These are phyloP conservation scores for Malbranchea zuffiana DNA, from an alignment of 2,329 filamentous ascomycete genomes.

Conservation along the genomic window DNA sequence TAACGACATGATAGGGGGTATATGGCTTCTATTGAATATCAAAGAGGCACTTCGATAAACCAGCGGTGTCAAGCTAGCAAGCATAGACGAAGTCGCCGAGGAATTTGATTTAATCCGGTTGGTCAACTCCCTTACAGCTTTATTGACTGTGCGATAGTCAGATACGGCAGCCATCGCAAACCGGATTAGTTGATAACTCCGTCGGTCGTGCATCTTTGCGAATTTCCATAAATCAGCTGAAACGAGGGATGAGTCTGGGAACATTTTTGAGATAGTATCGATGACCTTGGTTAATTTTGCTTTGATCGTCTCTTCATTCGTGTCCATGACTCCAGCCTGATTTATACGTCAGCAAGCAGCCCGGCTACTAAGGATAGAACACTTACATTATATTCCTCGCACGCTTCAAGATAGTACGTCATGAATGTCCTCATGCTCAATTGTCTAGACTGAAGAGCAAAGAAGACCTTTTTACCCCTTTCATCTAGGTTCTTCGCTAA, in stretches of 20 bases:
- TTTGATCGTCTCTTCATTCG: conserved; percentile 55
- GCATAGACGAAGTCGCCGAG: conserved; percentile 43
- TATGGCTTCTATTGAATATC: conserved; percentile 88
- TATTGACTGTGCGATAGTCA: conserved; percentile 83
- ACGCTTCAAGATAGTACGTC: conserved; percentile 66
- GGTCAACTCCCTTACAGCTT: conserved; percentile 79
- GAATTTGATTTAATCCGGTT: conserved; percentile 64
- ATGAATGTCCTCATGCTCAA: conserved; percentile 62
- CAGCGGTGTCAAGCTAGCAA: conserved; percentile 72
- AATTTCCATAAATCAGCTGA: conserved; percentile 77
- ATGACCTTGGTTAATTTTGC: conserved; percentile 61
- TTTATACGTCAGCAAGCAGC: not conserved
- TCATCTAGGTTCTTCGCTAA: conserved; percentile 67
- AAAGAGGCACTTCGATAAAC: conserved; percentile 75
- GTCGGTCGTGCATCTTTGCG: conserved; percentile 78
- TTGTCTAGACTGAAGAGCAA: conserved; percentile 71
- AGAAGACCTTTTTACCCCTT: conserved; percentile 75
- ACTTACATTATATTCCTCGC: conserved; percentile 66
- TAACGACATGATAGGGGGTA: conserved; percentile 78
- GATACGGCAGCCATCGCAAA: conserved; percentile 76
- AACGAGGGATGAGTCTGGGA: conserved; percentile 64
- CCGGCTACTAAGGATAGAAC: not conserved
- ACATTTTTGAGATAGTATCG: conserved; percentile 58
- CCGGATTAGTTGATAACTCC: conserved; percentile 77
- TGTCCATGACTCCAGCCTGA: conserved; percentile 63